Percentiles rank a stretch among this genome's conserved stretches.
These are phyloP conservation scores for Magnusiomyces ingens DNA, from an alignment of 1,139 yeast genomes.

Conservation along the genomic window DNA sequence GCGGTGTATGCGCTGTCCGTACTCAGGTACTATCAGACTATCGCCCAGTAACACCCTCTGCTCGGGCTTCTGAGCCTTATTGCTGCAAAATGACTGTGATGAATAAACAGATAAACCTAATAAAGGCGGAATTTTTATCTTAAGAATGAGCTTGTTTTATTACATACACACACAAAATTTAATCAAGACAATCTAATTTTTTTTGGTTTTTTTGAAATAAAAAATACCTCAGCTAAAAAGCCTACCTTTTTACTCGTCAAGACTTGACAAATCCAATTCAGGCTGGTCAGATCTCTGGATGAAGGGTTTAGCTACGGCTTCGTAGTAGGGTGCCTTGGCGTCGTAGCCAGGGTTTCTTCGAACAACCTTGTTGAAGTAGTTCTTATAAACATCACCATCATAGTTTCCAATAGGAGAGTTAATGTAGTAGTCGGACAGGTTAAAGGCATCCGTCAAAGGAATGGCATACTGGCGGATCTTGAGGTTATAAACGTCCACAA, in stretches of 20 bases:
- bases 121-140: no score
- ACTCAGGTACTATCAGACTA: no score
- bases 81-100: no score
- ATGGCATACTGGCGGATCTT: conserved; percentile 58
- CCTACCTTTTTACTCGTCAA: conserved; percentile 11
- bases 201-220: no score
- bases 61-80: no score
- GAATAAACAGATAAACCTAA: no score
- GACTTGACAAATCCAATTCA: conserved; percentile 14
- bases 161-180: no score
- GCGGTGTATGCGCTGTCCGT: no score
- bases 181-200: no score
- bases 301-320: conserved; percentile 36
- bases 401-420: conserved; percentile 80
- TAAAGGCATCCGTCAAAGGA: conserved; percentile 85
- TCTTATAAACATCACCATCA: conserved; percentile 81
- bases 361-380: conserved; percentile 46
- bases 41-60: no score
- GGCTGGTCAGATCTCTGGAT: conserved; percentile 32
- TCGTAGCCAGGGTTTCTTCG: conserved; percentile 28
- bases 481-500: conserved; percentile 34
- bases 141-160: no score
- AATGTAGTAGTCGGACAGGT: conserved; percentile 74
- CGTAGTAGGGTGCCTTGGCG: conserved; percentile 36
- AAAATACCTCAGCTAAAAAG: no score